A percentile compares a stretch with the other conserved stretches of the same genome.
Conservation (phyloP, 352 stramenopile genomes). For the Halophytophthora polymorphica region DNA sequence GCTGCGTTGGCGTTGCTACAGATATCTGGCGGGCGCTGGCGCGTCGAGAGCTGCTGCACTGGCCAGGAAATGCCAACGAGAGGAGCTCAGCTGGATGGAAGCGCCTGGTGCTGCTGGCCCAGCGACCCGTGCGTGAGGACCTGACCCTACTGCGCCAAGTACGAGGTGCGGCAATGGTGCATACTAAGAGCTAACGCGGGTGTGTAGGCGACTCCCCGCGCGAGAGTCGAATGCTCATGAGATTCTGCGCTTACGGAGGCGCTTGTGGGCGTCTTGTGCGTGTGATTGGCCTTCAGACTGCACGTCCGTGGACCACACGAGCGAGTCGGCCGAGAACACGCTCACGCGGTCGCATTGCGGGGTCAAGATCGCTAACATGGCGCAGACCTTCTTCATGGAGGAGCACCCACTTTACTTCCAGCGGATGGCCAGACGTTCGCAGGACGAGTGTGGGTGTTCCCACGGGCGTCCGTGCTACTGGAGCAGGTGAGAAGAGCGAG, state of each 20-base stretch:
- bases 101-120: constrained; percentile 21
- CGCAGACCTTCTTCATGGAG: constrained; percentile 22
- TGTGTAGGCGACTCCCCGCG: neutral
- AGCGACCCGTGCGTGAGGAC: constrained; percentile 13
- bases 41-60: constrained; percentile 12
- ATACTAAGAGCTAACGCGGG: too few species aligned
- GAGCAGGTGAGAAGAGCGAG: constrained; percentile 52
- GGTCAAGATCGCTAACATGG: constrained; percentile 30
- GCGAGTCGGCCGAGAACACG: constrained; percentile 48
- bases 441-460: constrained; percentile 70
- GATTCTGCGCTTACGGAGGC: neutral
- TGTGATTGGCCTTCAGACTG: constrained; percentile 20
- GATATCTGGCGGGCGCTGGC: constrained; percentile 32
- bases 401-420: constrained; percentile 32
- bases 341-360: constrained; percentile 40
- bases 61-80: neutral
- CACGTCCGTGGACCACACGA: constrained; percentile 48
- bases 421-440: constrained; percentile 38
- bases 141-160: constrained; percentile 34
- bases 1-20: constrained; percentile 3
- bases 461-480: constrained; percentile 68
- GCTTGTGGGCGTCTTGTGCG: neutral
- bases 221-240: neutral
- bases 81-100: constrained; percentile 30
- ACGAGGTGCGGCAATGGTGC: constrained; percentile 20